Base-by-base conservation (phyloP, 305 asterid species). In the Withania somnifera region DNA sequence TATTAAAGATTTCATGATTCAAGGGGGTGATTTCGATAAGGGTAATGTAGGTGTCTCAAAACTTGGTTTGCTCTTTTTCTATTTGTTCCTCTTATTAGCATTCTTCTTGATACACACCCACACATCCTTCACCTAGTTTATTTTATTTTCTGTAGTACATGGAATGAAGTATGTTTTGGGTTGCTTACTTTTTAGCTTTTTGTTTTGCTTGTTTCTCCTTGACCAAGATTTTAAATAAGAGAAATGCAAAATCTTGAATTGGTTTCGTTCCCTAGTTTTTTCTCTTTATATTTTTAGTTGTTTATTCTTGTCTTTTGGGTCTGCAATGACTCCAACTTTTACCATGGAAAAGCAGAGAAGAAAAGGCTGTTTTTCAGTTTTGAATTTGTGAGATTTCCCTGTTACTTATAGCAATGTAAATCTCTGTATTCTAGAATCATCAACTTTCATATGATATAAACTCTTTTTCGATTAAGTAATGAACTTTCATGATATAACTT, bases 1-100 rank as follows among this genome's bases (percentile, higher is more conserved):
- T 69, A 96, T 96, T 83, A 90, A 90, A 90, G 93, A 93, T 76
- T 96, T 96, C 90, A 94, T 94, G 98, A 93, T 96, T 89, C 98
- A 94, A 84, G 99, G 99, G 77, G 99, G 99, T 84, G 98, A 94
- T 85, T 94, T 96, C 67, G 98, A 93, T 83, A 92, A 94, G 83
- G 99, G 99, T 84, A 94, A 96, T 86, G 99, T 96, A 89, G 79
- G 98, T 84, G 64, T 28, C 79, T 54, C 79, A 73, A 47, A 10
- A 15, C 79, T 6, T 73, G 61, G 60, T 26, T 50, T 50, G 13
- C 64, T 75, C 3, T 30, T 36, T 52, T 80, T 64, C 68, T 24
- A 24, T 24, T 80, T 64, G 64, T 51, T 71, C 63, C 79, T 45
- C 28, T 73, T 15, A 67, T 40, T 19, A 20, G 3, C 22, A 54